A percentile compares a stretch with the other conserved stretches of the same genome.
These are phyloP conservation scores for Ambrosia hybrid DNA, from an alignment of 140 eudicot genomes.

Conservation along the genomic window DNA sequence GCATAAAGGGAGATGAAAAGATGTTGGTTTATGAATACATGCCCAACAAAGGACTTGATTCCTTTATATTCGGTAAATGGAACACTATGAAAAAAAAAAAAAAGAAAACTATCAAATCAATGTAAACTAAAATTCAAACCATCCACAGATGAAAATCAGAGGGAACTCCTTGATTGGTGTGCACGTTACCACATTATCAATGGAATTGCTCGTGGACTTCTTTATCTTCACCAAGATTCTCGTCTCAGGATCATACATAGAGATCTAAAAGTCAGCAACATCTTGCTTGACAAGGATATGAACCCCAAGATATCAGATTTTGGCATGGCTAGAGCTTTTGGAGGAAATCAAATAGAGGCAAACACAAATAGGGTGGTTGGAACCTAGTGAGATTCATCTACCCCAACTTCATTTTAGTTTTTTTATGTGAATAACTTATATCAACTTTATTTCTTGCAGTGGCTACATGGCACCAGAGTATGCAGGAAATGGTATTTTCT, in stretches of 20 bases:
- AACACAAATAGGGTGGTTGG: constrained; percentile 9
- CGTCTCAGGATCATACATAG: constrained; percentile 28
- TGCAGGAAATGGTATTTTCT: too few relatives aligned
- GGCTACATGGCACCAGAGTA: not conserved
- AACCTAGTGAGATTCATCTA: constrained; percentile 27
- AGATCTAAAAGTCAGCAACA: constrained; percentile 17
- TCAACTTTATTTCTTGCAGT: constrained; percentile 15
- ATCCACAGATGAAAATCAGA: constrained; percentile 27
- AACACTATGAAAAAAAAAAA: not conserved
- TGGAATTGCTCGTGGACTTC: constrained; percentile 45
- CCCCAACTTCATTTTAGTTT: not conserved
- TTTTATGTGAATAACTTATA: not conserved
- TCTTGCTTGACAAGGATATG: constrained; percentile 36
- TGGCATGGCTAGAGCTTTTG: constrained; percentile 45
- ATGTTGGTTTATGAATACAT: constrained; percentile 41
- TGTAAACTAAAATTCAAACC: not conserved
- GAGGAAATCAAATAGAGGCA: constrained; percentile 35
- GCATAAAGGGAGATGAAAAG: constrained; percentile 32
- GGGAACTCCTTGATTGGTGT: constrained; percentile 36
- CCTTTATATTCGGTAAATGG: constrained; percentile 2
- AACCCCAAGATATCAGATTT: constrained; percentile 49
- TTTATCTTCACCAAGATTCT: constrained; percentile 44
- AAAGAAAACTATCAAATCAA: not conserved
- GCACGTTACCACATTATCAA: constrained; percentile 23
- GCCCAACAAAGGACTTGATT: constrained; percentile 42